These are phyloP conservation scores for Sarcomyxa edulis DNA, from an alignment of 768 basidiomycete genomes.

Conservation along the genomic window DNA sequence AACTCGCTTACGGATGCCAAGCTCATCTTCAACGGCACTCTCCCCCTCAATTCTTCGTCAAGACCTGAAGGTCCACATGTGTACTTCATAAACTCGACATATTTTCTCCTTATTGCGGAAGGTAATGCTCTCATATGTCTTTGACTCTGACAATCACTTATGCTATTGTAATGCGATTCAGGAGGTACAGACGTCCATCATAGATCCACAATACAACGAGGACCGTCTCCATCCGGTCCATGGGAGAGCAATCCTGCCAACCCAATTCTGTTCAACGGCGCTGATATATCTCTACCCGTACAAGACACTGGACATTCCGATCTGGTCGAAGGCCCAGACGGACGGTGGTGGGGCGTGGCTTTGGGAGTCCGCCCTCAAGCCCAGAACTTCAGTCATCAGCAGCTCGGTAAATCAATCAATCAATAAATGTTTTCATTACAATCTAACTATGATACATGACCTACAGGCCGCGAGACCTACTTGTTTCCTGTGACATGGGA, in stretches of 20 bases:
- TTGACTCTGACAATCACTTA: neutral
- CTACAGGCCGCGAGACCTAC: constrained; percentile 31
- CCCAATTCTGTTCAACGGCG: constrained; percentile 35
- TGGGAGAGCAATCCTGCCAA: constrained; percentile 36
- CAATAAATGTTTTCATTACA: neutral
- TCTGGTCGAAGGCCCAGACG: constrained; percentile 27
- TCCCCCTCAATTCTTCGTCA: constrained; percentile 27
- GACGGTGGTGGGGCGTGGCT: constrained; percentile 35
- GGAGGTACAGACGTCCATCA: constrained; percentile 31
- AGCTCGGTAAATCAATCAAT: constrained; percentile 23
- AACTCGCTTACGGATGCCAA: constrained; percentile 28
- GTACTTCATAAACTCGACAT: constrained; percentile 30
- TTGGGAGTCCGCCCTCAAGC: constrained; percentile 32
- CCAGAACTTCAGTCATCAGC: constrained; percentile 26
- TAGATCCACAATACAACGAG: constrained; percentile 31
- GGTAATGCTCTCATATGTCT: constrained; percentile 12
- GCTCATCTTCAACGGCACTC: constrained; percentile 30
- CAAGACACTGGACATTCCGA: constrained; percentile 35
- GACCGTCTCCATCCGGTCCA: constrained; percentile 31
- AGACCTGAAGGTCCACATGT: constrained; percentile 37
- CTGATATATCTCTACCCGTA: constrained; percentile 25
- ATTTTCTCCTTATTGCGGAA: constrained; percentile 37
- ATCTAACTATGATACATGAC: neutral
- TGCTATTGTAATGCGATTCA: constrained; percentile 6
- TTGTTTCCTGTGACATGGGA: constrained; percentile 35